phyloP scores from a whole-genome alignment of 2,329 filamentous ascomycete genomes.

The Fusarium sp. region DNA sequence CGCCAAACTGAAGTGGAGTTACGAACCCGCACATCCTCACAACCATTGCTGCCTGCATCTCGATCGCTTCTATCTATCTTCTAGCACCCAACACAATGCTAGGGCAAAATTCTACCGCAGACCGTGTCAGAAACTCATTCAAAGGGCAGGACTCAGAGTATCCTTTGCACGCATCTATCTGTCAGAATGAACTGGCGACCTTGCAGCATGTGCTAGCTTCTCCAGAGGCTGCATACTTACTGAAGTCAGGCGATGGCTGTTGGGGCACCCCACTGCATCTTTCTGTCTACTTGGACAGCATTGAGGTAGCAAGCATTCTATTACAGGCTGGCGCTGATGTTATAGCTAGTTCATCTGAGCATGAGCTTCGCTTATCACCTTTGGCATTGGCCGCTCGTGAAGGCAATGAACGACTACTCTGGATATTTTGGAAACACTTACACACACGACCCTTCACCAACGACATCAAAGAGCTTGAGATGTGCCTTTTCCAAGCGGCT shows the following conservation, averaged over 20 bases:
- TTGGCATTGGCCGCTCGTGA: background rate
- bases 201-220: background rate
- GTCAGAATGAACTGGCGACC: background rate
- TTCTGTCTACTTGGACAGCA: background rate
- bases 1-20: background rate
- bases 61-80: background rate
- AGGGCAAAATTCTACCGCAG: background rate
- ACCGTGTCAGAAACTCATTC: background rate
- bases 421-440: background rate
- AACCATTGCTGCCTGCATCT: background rate
- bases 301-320: background rate
- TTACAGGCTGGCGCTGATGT: background rate
- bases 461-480: too few relatives aligned
- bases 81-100: background rate
- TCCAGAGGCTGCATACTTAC: background rate
- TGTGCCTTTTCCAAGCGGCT: background rate
- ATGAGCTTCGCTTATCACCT: background rate
- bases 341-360: rapidly evolving
- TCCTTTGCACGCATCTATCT: background rate
- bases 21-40: background rate
- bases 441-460: background rate
- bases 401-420: background rate
- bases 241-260: background rate
- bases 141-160: background rate
- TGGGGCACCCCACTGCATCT: background rate